Base-by-base conservation (phyloP, 495 filamentous ascomycete genomes). In the Neurospora hispaniola region DNA sequence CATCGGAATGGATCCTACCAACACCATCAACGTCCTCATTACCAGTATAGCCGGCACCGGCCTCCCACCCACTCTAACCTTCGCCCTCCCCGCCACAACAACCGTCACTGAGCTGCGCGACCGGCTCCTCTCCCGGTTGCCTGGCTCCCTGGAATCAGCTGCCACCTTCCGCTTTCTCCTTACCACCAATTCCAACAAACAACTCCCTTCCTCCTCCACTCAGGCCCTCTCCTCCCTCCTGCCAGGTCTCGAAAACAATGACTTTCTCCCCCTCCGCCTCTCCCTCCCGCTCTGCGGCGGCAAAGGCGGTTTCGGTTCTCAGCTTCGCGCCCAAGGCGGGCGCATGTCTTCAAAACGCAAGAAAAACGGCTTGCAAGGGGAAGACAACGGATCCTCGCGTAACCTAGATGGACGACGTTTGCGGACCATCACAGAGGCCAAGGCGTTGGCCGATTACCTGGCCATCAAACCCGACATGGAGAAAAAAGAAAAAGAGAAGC, bases 381-480 rank as follows among this genome's bases (percentile, higher is more conserved):
- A 97, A 43, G 90, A 91, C 75, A 93, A 94, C 77, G 92, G 89
- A 41, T 97, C 94, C 9, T 96, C 90, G 76, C 89, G 96, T 59
- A 98, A 98, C 76, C 90, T 98, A 16, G 95, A 98, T 76, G 96
- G 96, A 0, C 91, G 96, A 10, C 88, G 96, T 43, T 81, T 98
- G 46, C 90, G 96, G 72, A 98, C 95, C 9, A 90, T 99, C 46
- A 94, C 91, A 71, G 95, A 98, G 77, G 96, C 96, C 20, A 99
- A 98, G 80, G 91, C 92, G 4, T 86, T 99, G 41, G 94, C 96
- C 0, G 95, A 98, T 79, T 98, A 97, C 79, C 87, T 98, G 2
- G 94, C 96, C 14, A 90, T 96, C 71, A 98, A 98, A 79, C 96
- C 96, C 0, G 96, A 97, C 72, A 97, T 98, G 94, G 96, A 97